phyloP scores from a whole-genome alignment of 805 yeast genomes.

The Millerozyma acaciae region DNA sequence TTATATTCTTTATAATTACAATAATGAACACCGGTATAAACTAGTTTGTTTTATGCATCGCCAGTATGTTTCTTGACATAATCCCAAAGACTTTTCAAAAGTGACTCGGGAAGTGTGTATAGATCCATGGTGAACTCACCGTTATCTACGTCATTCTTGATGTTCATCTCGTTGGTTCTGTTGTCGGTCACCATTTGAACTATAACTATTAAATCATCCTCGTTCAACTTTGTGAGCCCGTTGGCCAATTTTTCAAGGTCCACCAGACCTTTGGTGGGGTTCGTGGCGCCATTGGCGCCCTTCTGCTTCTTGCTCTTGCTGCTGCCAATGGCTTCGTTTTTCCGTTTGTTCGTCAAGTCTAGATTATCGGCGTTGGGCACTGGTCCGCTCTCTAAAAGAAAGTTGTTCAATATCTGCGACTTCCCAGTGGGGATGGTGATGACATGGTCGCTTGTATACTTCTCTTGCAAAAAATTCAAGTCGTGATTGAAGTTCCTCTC shows the following conservation, averaged over 20 bases:
- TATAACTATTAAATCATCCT: slow-evolving; percentile 89
- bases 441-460: slow-evolving; percentile 73
- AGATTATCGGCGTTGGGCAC: slow-evolving; percentile 46
- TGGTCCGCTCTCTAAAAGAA: slow-evolving; percentile 77
- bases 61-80: slow-evolving; percentile 72
- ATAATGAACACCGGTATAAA: no score
- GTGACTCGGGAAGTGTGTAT: slow-evolving; percentile 85
- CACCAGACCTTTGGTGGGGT: slow-evolving; percentile 65
- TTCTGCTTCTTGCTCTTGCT: slow-evolving; percentile 51
- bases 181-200: slow-evolving; percentile 98
- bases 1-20: no score
- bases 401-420: slow-evolving; percentile 60
- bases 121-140: slow-evolving; percentile 98
- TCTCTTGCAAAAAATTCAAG: slow-evolving; percentile 75
- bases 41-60: slow-evolving; percentile 25
- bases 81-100: slow-evolving; percentile 91
- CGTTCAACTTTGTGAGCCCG: slow-evolving; percentile 80
- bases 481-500: slow-evolving; percentile 86
- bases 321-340: slow-evolving; percentile 20
- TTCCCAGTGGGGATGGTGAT: slow-evolving; percentile 73
- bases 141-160: slow-evolving; percentile 91
- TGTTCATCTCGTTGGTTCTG: slow-evolving; percentile 90
- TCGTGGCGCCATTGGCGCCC: slow-evolving; percentile 33
- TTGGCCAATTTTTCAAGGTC: slow-evolving; percentile 90
- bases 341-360: slow-evolving; percentile 27